Conservation (phyloP, 306 rosid genomes). For the Sesbania bispinosa region DNA sequence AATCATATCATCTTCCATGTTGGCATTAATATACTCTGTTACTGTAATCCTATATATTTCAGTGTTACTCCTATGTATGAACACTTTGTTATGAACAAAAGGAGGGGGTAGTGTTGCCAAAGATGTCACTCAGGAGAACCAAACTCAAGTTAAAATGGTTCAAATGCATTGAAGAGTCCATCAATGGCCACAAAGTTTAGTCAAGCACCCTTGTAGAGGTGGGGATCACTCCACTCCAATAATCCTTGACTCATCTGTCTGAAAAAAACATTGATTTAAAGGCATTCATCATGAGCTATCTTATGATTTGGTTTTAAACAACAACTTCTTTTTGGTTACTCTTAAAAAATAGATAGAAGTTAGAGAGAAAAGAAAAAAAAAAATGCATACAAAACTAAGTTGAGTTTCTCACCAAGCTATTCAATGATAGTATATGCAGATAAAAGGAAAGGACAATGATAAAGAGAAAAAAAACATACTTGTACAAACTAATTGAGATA, state of each 20-base stretch:
- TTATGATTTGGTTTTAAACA: neutral
- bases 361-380: neutral
- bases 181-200: slow-evolving; percentile 8
- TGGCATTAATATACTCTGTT: slow-evolving; percentile 25
- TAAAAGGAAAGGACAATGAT: neutral
- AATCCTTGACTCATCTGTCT: slow-evolving; percentile 33
- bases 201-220: slow-evolving; percentile 4
- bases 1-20: slow-evolving; percentile 16
- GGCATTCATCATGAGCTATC: neutral
- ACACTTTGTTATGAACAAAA: slow-evolving; percentile 28
- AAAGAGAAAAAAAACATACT: neutral
- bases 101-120: neutral
- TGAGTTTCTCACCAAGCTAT: slow-evolving; percentile 1
- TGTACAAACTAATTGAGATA: neutral
- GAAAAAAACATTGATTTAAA: slow-evolving; percentile 28
- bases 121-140: slow-evolving; percentile 15
- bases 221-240: slow-evolving; percentile 1
- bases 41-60: slow-evolving; percentile 30
- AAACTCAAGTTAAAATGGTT: slow-evolving; percentile 21
- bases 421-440: neutral
- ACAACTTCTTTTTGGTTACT: neutral
- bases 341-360: neutral
- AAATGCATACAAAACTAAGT: neutral
- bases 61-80: slow-evolving; percentile 28
- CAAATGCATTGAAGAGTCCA: slow-evolving; percentile 5